Conservation (phyloP, 2,329 filamentous ascomycete genomes). For the Calcarisporium arbuscula region DNA sequence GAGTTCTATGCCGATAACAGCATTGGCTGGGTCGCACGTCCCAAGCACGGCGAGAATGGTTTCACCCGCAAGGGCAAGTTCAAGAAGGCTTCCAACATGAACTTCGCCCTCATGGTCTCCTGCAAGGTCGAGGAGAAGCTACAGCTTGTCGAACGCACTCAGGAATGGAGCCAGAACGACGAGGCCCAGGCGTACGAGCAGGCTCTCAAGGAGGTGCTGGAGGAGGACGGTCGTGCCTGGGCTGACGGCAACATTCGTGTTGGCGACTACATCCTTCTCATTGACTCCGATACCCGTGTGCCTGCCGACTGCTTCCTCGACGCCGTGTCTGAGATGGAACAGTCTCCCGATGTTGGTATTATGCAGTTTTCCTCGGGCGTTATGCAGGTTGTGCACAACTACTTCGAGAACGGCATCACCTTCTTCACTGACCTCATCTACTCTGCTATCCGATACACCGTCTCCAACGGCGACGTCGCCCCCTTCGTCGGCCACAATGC, state of each 20-base stretch:
- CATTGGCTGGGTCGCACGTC: conserved; percentile 64
- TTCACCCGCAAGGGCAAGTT: conserved; percentile 60
- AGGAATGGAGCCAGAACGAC: conserved; percentile 61
- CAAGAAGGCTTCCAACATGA: conserved; percentile 70
- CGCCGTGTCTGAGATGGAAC: conserved; percentile 76
- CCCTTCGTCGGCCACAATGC: conserved; percentile 80
- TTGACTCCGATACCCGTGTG: conserved; percentile 75
- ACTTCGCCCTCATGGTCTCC: conserved; percentile 61
- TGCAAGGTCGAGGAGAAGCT: conserved; percentile 67
- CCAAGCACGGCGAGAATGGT: conserved; percentile 55
- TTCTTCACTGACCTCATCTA: conserved; percentile 73
- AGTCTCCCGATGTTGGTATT: conserved; percentile 70
- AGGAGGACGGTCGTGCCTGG: conserved; percentile 65
- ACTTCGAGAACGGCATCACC: conserved; percentile 64
- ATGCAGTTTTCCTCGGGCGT: conserved; percentile 73
- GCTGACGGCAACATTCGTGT: conserved; percentile 81
- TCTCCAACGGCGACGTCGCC: conserved; percentile 69
- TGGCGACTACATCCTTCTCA: conserved; percentile 71
- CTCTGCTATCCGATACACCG: conserved; percentile 70
- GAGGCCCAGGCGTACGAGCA: conserved; percentile 61
- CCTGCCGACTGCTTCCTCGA: conserved; percentile 72
- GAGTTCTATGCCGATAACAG: conserved; percentile 64
- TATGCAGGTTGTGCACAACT: conserved; percentile 71
- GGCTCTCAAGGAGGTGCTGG: conserved; percentile 59
- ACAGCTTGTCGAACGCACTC: conserved; percentile 45